Base-by-base conservation (phyloP, 1,284 basidiomycete species). In the Rhizoctonia solani region DNA sequence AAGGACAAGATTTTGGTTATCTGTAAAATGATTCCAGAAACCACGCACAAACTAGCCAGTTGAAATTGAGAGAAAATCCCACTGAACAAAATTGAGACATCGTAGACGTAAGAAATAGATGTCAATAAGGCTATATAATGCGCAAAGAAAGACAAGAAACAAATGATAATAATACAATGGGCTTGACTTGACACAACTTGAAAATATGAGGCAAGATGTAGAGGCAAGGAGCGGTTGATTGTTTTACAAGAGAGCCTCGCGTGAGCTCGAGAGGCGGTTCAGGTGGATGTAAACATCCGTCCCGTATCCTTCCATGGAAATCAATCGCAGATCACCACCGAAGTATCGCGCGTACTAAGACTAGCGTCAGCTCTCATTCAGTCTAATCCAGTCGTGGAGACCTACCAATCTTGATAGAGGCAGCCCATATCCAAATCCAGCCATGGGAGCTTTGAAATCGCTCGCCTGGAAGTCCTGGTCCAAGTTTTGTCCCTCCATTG, bases 391-490 rank as follows among this genome's bases (percentile, higher is more conserved):
- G 37, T n/a, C 19, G 27, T 34, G 29, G 69, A 56, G 54, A 81
- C 88, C 74, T 71, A 93, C 92, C 81, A 97, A 79, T 78, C 95
- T 81, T 58, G 92, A 94, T 25, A 97, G 81, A 8, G 96, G 96
- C 25, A 98, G 77, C 0, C 95, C 95, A 76, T 98, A 98, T 9
- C 93, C 94, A 74, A 95, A 98, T 1, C 96, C 96, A 44, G 96
- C 96, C 95, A 99, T 97, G 0, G 96, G 96, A 3, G 96, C 96
- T 76, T 95, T 94, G 79, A 98, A 98, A 78, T 99, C 96, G 68
- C 89, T 92, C 25, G 88, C 89, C 71, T 90, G 87, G 76, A 96
- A 95, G 73, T 95, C 80, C 74, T 90, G 88, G 72, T 94, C 92
- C 47, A 98, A 84, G 30, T 86, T 88, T 77, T 94, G 90, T 2